A percentile compares a stretch with the other conserved stretches of the same genome.
Evolutionary conservation across 2,329 filamentous ascomycete species (phyloP).

Genomic region (Ceratocystiopsis minuta): DNA sequence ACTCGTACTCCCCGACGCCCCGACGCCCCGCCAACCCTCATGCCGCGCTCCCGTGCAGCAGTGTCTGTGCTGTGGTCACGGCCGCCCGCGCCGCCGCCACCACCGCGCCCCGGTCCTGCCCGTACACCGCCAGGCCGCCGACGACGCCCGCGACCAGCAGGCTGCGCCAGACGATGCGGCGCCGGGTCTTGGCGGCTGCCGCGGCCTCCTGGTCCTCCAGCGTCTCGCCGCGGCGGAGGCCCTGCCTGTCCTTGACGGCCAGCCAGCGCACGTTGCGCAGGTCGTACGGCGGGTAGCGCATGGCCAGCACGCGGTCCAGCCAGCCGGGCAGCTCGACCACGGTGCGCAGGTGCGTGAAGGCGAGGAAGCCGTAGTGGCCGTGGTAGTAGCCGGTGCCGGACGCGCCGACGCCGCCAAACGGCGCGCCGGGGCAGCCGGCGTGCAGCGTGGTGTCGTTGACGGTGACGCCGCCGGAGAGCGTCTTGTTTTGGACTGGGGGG

Average conservation of each 20-base stretch:
- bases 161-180: not conserved
- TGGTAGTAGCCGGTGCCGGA: conserved; percentile 15
- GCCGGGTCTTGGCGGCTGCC: not conserved
- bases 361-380: conserved; percentile 27
- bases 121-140: not conserved
- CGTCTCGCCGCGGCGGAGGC: not conserved
- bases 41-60: too few relatives aligned
- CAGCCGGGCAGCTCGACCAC: conserved; percentile 20
- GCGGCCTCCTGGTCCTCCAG: not conserved
- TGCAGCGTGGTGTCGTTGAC: conserved; percentile 31
- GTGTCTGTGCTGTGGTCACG: too few relatives aligned
- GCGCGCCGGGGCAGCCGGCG: conserved; percentile 21
- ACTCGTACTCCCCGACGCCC: too few relatives aligned
- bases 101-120: too few relatives aligned
- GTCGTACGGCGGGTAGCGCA: not conserved
- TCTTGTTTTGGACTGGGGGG: conserved; percentile 16
- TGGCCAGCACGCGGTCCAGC: conserved; percentile 14
- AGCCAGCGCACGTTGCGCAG: not conserved
- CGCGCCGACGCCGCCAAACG: conserved; percentile 31
- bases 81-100: too few relatives aligned
- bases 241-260: not conserved
- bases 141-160: not conserved
- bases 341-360: conserved; percentile 22
- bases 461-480: conserved; percentile 31
- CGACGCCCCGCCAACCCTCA: too few relatives aligned